Base-by-base conservation (phyloP, 2,329 filamentous ascomycete genomes). In the Epichloe sp. region DNA sequence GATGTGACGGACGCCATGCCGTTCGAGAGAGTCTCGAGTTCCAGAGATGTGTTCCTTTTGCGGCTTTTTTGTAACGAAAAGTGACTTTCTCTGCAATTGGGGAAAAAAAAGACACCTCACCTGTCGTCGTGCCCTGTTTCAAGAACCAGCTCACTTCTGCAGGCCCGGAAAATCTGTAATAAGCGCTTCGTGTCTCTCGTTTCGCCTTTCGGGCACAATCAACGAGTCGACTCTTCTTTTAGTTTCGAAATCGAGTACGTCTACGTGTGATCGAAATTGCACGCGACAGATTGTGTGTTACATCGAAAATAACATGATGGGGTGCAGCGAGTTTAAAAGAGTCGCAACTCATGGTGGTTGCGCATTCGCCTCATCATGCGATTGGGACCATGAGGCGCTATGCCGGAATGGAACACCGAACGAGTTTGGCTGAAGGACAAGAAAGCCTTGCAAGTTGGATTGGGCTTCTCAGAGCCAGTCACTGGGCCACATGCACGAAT, bases 1-100 rank as follows among this genome's bases (percentile, higher is more conserved):
- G 70, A 71, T 14, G 66, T 63, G 10, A 71, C 62, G 8, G 70
- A 73, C 35, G 69, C 63, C 67, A 70, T 53, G 52, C 3, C 19
- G 41, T 43, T 19, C 17, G 5, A n/a, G 12, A 21, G n/a, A 37
- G 37, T 17, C 44, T 14, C 31, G 7, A 19, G 11, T 14, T 8
- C n/a, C 10, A 19, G n/a, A 23, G 10, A 23, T 12, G 19, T 4
- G 21, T 17, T 21, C 19, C 10, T 15, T 43, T 26, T 12, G 10
- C 41, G 41, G 12, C 41, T 23, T 43, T 12, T 6, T 14, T 7
- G n/a, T n/a, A 5, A 38, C 7, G 3, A 3, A 38, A 38, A 8
- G 37, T 38, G 37, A 38, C 12, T 38, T 38, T n/a, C 14, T 38
- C 5, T 38, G 31, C 11, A 11, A 31, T 31, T 11, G 31, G 8